Evolutionary conservation across 2,329 filamentous ascomycete genomes (phyloP).

Genomic region (Claviceps cyperi): DNA sequence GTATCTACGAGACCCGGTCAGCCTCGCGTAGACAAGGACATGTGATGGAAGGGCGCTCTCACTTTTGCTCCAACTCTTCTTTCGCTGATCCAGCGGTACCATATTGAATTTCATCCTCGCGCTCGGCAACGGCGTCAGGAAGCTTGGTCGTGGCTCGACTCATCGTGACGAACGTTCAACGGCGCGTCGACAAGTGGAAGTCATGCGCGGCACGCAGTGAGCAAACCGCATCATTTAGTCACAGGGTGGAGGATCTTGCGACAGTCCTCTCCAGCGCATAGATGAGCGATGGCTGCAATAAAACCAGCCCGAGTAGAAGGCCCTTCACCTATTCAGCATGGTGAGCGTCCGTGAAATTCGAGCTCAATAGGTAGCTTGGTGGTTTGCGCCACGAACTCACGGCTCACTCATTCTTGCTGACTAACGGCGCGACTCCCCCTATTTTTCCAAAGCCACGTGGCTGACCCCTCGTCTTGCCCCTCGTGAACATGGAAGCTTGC

Average conservation of each 20-base stretch:
- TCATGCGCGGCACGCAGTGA: not conserved
- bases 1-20: constrained; percentile 37
- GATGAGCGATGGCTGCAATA: too few species aligned
- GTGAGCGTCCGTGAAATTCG: too few species aligned
- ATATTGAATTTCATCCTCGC: constrained; percentile 40
- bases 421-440: too few species aligned
- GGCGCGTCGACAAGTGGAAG: not conserved
- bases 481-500: too few species aligned
- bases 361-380: too few species aligned
- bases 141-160: constrained; percentile 9
- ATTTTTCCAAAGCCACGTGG: too few species aligned
- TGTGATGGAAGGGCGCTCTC: not conserved
- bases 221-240: not conserved
- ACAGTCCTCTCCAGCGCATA: too few species aligned
- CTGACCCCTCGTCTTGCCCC: too few species aligned
- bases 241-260: not conserved
- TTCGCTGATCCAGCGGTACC: constrained; percentile 22
- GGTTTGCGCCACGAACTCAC: too few species aligned
- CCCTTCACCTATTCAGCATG: too few species aligned
- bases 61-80: constrained; percentile 32
- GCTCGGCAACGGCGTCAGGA: constrained; percentile 26
- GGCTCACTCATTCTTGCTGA: too few species aligned
- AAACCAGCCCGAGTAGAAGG: too few species aligned
- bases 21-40: not conserved
- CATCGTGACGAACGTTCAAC: not conserved